These are phyloP conservation scores for Capsella bursapastoris DNA, from an alignment of 345 rosid genomes.

Conservation along the genomic window DNA sequence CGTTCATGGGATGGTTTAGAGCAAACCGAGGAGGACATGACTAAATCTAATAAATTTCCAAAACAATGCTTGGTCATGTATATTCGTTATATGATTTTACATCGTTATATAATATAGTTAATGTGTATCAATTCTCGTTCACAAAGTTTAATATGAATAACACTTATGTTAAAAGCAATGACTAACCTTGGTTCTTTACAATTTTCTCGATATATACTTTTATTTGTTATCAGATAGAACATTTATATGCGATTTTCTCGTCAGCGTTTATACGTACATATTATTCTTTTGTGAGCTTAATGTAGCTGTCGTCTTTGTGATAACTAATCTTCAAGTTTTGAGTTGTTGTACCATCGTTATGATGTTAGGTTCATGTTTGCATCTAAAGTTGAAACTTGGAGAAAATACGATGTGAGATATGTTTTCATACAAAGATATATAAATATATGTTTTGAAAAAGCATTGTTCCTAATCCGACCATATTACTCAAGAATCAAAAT, in stretches of 20 bases:
- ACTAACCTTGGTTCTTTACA: background rate
- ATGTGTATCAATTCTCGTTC: background rate
- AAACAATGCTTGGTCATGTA: background rate
- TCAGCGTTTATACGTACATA: background rate
- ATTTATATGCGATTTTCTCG: background rate
- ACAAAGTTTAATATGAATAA: background rate
- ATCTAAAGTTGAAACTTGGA: background rate
- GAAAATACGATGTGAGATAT: background rate
- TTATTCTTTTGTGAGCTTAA: background rate
- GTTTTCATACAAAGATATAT: background rate
- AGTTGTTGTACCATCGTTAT: background rate
- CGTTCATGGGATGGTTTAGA: slow-evolving; percentile 55
- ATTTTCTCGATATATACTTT: background rate
- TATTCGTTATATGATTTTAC: background rate
- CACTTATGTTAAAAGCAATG: background rate
- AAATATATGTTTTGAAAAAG: too few relatives aligned
- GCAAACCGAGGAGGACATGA: slow-evolving; percentile 5
- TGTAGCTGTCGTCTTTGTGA: background rate
- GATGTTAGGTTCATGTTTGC: background rate
- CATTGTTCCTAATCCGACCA: background rate
- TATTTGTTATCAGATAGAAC: background rate
- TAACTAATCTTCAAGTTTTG: background rate
- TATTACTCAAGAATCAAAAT: background rate
- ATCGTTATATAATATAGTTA: slow-evolving; percentile 4
- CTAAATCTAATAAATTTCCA: background rate